Evolutionary conservation across 75 land plant genomes (phyloP).

Genomic region (Sequoiadendron giganteum): DNA sequence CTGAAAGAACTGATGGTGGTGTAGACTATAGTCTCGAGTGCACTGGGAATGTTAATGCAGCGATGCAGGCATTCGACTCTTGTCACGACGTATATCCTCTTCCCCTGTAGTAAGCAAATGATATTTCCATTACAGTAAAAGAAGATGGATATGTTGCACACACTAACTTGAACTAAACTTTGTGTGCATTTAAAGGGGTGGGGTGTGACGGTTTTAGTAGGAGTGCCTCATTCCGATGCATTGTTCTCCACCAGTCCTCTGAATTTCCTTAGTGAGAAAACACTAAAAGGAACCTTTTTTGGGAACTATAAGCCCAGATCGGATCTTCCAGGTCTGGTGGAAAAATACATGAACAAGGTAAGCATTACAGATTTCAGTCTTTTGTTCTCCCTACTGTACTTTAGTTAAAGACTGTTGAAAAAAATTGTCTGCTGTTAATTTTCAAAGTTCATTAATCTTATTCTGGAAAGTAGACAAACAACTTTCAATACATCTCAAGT

Average conservation of each 20-base stretch:
- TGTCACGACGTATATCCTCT: conserved; percentile 27
- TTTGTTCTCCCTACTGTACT: too few species aligned
- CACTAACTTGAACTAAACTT: neutral
- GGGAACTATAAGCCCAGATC: conserved; percentile 41
- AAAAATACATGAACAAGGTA: neutral
- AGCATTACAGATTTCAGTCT: too few species aligned
- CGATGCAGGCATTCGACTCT: conserved; percentile 39
- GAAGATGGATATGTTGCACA: neutral
- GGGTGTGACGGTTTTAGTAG: conserved; percentile 22
- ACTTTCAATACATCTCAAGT: too few species aligned
- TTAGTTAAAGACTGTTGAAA: too few species aligned
- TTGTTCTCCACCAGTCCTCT: conserved; percentile 21
- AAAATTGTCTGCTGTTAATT: too few species aligned
- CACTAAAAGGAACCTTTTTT: conserved; percentile 40
- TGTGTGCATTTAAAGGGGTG: conserved; percentile 18
- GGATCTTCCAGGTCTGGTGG: neutral
- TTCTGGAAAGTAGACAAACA: too few species aligned
- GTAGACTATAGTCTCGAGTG: conserved; percentile 40
- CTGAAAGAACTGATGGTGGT: conserved; percentile 5
- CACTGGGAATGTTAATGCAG: conserved; percentile 26
- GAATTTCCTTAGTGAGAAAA: neutral
- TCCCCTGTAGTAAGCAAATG: too few species aligned
- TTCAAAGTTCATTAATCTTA: too few species aligned
- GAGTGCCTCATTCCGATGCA: conserved; percentile 21
- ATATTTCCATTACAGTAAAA: too few species aligned